phyloP scores from a whole-genome alignment of 305 asterid species.

The Plantago coronopus region DNA sequence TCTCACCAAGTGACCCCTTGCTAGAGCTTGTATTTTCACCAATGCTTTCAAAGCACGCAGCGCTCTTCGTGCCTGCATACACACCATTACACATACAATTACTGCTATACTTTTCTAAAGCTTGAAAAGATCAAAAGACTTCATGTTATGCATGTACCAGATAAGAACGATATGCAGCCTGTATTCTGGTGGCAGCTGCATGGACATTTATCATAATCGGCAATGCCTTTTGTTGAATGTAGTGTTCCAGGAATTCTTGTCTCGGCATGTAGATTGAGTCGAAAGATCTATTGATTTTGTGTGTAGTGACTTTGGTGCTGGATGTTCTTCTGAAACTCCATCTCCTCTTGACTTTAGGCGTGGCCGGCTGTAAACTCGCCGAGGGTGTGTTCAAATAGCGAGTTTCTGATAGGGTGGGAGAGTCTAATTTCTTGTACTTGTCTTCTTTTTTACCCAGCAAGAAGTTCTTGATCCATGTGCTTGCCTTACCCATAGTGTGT shows the following conservation, averaged over 20 bases:
- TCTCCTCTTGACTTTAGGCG: constrained; percentile 49
- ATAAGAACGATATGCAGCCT: constrained; percentile 61
- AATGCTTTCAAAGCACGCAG: constrained; percentile 58
- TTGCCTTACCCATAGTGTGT: constrained; percentile 58
- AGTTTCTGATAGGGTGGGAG: constrained; percentile 24
- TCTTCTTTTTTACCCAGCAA: constrained; percentile 57
- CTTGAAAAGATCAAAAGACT: constrained; percentile 9
- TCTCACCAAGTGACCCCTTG: constrained; percentile 71
- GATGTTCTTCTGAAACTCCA: constrained; percentile 66
- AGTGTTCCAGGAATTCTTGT: constrained; percentile 31
- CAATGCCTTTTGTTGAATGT: constrained; percentile 27
- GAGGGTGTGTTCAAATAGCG: constrained; percentile 13
- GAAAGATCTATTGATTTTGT: constrained; percentile 37
- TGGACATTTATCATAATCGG: constrained; percentile 18
- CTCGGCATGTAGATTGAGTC: constrained; percentile 38
- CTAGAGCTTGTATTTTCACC: constrained; percentile 74
- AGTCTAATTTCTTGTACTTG: constrained; percentile 35
- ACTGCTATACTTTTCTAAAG: background rate
- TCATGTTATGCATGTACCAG: constrained; percentile 40
- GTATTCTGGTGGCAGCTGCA: constrained; percentile 68
- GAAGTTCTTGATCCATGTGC: constrained; percentile 67
- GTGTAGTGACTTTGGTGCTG: constrained; percentile 26
- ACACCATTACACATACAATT: background rate
- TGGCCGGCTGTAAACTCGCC: constrained; percentile 11
- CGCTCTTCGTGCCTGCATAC: constrained; percentile 68